phyloP scores from a whole-genome alignment of 768 basidiomycete genomes.

The Suillus variegatus region DNA sequence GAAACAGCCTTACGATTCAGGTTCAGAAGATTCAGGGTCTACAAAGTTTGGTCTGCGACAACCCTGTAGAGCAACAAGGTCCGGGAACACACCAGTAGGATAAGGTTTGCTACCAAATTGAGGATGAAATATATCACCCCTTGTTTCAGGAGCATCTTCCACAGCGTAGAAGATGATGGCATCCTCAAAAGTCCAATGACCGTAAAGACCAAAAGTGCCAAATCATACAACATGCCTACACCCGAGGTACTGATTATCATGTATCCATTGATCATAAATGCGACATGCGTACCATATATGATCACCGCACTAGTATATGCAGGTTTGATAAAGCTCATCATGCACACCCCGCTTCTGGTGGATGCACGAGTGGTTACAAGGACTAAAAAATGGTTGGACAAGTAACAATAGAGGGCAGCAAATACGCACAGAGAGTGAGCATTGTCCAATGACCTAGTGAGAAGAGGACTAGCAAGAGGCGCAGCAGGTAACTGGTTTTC shows the following conservation, averaged over 20 bases:
- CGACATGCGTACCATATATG: not conserved
- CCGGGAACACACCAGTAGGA: not conserved
- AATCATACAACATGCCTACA: constrained; percentile 1
- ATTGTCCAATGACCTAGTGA: not conserved
- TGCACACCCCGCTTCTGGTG: not conserved
- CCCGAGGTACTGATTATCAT: not conserved
- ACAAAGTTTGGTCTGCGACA: too few species aligned
- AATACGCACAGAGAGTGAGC: not conserved
- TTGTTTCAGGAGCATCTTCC: constrained; percentile 2
- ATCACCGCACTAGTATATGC: not conserved
- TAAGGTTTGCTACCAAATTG: not conserved
- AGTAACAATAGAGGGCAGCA: not conserved
- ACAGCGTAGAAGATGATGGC: not conserved
- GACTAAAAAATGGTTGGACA: not conserved
- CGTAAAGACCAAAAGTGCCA: not conserved
- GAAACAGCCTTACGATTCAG: not conserved
- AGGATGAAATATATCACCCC: not conserved
- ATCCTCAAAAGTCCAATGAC: not conserved
- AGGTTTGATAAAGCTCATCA: not conserved
- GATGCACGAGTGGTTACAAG: too few species aligned
- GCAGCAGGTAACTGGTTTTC: not conserved
- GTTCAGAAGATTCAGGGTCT: not conserved
- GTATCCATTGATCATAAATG: not conserved
- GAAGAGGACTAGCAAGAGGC: not conserved
- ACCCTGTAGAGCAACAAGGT: too few species aligned